Conservation (phyloP, 192 early-diverging fungal genomes). For the Entomortierella chlamydospora region DNA sequence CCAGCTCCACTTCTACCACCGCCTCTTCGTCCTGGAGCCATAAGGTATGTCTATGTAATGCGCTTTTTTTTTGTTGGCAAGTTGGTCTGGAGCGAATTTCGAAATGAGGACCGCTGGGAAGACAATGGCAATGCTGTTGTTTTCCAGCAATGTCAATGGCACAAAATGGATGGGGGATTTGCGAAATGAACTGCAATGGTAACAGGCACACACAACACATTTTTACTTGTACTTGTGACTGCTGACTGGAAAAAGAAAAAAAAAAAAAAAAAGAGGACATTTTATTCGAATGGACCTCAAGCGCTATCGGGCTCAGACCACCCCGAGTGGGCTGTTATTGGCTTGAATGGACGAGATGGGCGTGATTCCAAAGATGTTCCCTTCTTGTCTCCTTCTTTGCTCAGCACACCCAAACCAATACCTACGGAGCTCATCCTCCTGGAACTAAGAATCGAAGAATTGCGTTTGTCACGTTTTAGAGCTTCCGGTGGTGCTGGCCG, state of each 20-base stretch:
- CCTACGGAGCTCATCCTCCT: conserved; percentile 46
- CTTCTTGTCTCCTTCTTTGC: conserved; percentile 29
- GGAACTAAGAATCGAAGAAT: conserved; percentile 51
- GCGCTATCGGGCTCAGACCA: conserved; percentile 27
- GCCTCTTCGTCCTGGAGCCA: conserved; percentile 50
- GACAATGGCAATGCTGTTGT: too few relatives aligned
- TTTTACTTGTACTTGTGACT: background rate
- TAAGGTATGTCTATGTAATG: background rate
- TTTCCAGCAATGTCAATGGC: too few relatives aligned
- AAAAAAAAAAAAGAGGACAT: background rate
- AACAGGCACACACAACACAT: background rate
- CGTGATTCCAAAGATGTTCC: background rate
- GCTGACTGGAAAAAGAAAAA: background rate
- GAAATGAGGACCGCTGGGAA: too few relatives aligned
- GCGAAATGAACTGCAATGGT: background rate
- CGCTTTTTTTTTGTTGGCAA: too few relatives aligned
- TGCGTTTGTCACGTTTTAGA: conserved; percentile 49
- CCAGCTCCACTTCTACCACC: conserved; percentile 19
- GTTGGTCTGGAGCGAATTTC: background rate
- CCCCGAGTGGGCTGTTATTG: conserved; percentile 7
- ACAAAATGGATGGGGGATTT: background rate
- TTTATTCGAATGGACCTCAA: background rate
- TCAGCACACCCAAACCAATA: conserved; percentile 44
- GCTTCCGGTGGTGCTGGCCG: conserved; percentile 29
- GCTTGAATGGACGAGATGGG: conserved; percentile 2